These are phyloP conservation scores for Phialophora chinensis DNA, from an alignment of 2,329 filamentous ascomycete genomes.

Conservation along the genomic window DNA sequence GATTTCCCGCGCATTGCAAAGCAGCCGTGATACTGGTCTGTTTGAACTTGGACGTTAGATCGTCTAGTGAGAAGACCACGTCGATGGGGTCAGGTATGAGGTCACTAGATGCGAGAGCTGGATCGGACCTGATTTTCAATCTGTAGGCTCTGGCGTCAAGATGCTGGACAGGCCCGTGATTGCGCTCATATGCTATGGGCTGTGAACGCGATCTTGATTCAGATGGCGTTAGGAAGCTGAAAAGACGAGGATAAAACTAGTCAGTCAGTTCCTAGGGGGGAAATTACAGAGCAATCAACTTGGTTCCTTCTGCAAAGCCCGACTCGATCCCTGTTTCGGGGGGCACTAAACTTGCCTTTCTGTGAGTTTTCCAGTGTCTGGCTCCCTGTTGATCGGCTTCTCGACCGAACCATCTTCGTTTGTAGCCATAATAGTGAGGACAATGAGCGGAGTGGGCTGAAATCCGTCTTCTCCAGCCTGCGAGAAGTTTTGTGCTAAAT, in stretches of 20 bases:
- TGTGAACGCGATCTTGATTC: slow-evolving; percentile 3
- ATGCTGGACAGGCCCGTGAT: slow-evolving; percentile 61
- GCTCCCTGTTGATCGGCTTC: slow-evolving; percentile 44
- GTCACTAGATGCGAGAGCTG: background rate
- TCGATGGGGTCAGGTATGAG: background rate
- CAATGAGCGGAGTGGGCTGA: background rate
- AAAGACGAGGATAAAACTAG: background rate
- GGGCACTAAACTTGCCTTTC: slow-evolving; percentile 9
- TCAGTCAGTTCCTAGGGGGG: background rate
- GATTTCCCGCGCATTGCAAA: slow-evolving; percentile 65
- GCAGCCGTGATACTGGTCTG: slow-evolving; percentile 52
- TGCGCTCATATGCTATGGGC: slow-evolving; percentile 57
- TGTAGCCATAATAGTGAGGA: slow-evolving; percentile 16
- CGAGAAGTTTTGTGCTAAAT: background rate
- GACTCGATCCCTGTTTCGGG: background rate
- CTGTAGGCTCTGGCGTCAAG: slow-evolving; percentile 42
- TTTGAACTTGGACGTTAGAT: background rate
- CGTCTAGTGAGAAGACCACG: background rate
- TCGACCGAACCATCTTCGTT: slow-evolving; percentile 33
- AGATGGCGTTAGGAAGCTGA: slow-evolving; percentile 11
- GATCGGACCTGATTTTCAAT: slow-evolving; percentile 47
- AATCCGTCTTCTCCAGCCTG: background rate
- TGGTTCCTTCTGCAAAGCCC: background rate
- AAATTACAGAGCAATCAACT: background rate
- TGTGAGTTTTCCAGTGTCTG: slow-evolving; percentile 39